Base-by-base conservation (phyloP, 2,329 filamentous ascomycete species). In the Colletotrichum sp. region DNA sequence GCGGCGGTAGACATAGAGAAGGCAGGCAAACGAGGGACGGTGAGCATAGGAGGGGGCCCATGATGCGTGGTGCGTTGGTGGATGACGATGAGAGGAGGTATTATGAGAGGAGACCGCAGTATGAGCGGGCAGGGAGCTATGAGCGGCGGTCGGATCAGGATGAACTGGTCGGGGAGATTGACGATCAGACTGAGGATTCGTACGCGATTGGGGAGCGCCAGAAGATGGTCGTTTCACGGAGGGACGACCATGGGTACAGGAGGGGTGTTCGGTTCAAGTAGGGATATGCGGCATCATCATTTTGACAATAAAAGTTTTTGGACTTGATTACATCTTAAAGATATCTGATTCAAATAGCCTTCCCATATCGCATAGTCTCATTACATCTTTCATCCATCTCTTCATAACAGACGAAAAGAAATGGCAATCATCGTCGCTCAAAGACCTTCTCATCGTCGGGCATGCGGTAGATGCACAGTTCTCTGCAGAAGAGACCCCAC, bases 401-500 rank as follows among this genome's bases (percentile, higher is more conserved):
- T 60, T 65, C 64, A 55, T 18, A 34, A 24, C 28, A 8, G 28
- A 34, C 60, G 10, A 6, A 16, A 14, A 12, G n/a, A 32, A 8
- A 16, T 12, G 36, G 2, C 2, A 7, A 26, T 64, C 28, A 64
- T 26, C 61, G 61, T 71, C 85, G 86, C 77, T 90, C 88, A 34
- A 91, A 87, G 59, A 84, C 84, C 81, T 89, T 88, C 72, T 93
- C 89, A 67, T 92, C 89, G 80, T 92, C 87, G 2, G 90, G 90
- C 86, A 90, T 91, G 36, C 92, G 86, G 34, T 88, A 88, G 72
- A 93, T 91, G 79, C 92, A 93, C 80, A 98, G 83, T 82, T 92
- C 91, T 78, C 93, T 87, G 81, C 94, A 96, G 82, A 97, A 97
- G 77, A 92, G 87, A 1, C 94, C 93, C 90, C 94, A 96, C 78